Evolutionary conservation across 805 yeast species (phyloP).

Genomic region (Candida ipomoeae): DNA sequence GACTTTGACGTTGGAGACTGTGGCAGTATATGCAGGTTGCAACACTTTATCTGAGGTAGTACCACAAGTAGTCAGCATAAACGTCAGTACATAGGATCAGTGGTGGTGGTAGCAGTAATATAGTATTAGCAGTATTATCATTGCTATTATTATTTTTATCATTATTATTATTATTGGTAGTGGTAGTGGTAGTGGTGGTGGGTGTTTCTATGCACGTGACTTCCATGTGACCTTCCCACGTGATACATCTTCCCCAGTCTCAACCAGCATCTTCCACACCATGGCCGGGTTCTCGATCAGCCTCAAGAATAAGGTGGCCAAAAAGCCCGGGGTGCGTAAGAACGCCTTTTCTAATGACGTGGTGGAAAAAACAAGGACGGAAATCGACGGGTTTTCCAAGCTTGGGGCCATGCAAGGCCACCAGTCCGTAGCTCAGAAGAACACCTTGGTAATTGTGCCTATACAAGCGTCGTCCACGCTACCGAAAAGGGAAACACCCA

Average conservation of each 20-base stretch:
- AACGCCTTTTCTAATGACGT: constrained; percentile 3
- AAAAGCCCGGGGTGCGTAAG: constrained; percentile 4
- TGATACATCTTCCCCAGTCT: not conserved
- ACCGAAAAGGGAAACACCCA: not conserved
- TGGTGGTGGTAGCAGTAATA: too few species aligned
- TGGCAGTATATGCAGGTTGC: too few species aligned
- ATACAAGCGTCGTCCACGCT: not conserved
- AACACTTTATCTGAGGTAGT: too few species aligned
- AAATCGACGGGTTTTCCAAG: constrained; percentile 14
- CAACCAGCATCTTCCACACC: not conserved
- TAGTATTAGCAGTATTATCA: too few species aligned
- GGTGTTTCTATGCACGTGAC: too few species aligned
- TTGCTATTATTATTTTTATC: too few species aligned
- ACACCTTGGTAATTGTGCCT: constrained; percentile 8
- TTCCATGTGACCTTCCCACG: too few species aligned
- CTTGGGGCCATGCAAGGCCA: constrained; percentile 17
- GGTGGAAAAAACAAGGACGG: constrained; percentile 1
- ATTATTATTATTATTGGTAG: too few species aligned
- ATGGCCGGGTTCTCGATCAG: constrained; percentile 17
- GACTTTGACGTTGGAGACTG: too few species aligned
- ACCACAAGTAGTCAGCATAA: too few species aligned
- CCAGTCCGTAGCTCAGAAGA: constrained; percentile 7
- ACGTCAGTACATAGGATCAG: too few species aligned
- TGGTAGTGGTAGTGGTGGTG: too few species aligned
- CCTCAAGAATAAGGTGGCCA: constrained; percentile 12